phyloP scores from a whole-genome alignment of 2,329 filamentous ascomycete genomes.

The Neophaeococcomyces mojaviensis region DNA sequence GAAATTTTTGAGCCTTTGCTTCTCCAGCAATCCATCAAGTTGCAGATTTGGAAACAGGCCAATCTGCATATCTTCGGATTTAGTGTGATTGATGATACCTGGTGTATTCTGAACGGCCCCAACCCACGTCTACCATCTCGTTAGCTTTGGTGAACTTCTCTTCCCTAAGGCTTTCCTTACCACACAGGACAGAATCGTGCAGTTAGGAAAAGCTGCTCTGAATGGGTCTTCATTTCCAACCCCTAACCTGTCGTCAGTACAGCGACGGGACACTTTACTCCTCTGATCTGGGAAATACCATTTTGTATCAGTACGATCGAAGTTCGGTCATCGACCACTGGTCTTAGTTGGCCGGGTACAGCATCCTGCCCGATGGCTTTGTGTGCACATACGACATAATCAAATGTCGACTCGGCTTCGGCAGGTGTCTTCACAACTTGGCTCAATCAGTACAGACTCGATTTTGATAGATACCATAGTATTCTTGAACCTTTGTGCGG shows the following conservation, averaged over 20 bases:
- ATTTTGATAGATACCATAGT: slow-evolving; percentile 1
- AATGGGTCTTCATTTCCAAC: slow-evolving; percentile 37
- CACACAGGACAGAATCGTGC: slow-evolving; percentile 32
- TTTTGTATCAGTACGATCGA: slow-evolving; percentile 36
- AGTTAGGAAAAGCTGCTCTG: slow-evolving; percentile 26
- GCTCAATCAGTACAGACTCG: neutral
- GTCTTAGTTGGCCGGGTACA: slow-evolving; percentile 30
- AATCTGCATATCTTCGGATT: slow-evolving; percentile 49
- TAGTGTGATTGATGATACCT: slow-evolving; percentile 44
- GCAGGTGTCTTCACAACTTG: slow-evolving; percentile 34
- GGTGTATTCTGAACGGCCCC: slow-evolving; percentile 45
- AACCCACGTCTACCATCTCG: slow-evolving; percentile 40
- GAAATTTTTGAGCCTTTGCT: slow-evolving; percentile 35
- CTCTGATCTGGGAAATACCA: slow-evolving; percentile 15
- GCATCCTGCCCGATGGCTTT: slow-evolving; percentile 36
- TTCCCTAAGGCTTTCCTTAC: slow-evolving; percentile 29
- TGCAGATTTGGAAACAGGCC: slow-evolving; percentile 42
- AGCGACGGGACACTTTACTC: too few species aligned
- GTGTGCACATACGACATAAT: slow-evolving; percentile 34
- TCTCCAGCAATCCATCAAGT: slow-evolving; percentile 27
- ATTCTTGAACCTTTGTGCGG: slow-evolving; percentile 29
- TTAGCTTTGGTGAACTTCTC: neutral
- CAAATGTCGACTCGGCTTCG: slow-evolving; percentile 27
- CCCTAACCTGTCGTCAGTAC: neutral
- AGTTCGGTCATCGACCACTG: slow-evolving; percentile 31